A percentile compares a stretch with the other conserved stretches of the same genome.
phyloP scores from a whole-genome alignment of 1,139 yeast species.

The Pichia sp. region DNA sequence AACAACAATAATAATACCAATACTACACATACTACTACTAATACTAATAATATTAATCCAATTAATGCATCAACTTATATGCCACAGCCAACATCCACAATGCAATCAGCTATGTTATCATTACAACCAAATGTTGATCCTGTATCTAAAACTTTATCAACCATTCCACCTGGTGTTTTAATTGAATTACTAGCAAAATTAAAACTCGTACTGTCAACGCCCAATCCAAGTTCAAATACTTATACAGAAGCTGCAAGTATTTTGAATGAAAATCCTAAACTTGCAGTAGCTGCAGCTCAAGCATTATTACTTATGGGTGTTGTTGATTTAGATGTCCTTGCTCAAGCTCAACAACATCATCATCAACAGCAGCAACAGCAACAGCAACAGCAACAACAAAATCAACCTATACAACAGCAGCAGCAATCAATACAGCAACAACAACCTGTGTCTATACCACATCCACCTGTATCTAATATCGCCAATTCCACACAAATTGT shows the following conservation, averaged over 20 bases:
- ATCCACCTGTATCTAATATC: background rate
- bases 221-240: slow-evolving; percentile 34
- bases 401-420: slow-evolving; percentile 22
- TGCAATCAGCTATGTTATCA: slow-evolving; percentile 35
- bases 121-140: slow-evolving; percentile 36
- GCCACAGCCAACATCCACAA: slow-evolving; percentile 38
- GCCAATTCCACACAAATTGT: slow-evolving; percentile 14
- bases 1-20: slow-evolving; percentile 3
- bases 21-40: slow-evolving; percentile 1
- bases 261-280: slow-evolving; percentile 37
- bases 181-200: slow-evolving; percentile 61
- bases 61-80: slow-evolving; percentile 38
- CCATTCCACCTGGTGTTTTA: slow-evolving; percentile 62
- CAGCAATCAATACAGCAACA: slow-evolving; percentile 2
- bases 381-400: background rate
- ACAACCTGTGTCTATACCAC: background rate
- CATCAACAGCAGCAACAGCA: slow-evolving; percentile 3
- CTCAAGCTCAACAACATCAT: slow-evolving; percentile 32
- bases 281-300: slow-evolving; percentile 64
- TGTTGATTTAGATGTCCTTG: slow-evolving; percentile 57
- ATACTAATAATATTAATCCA: background rate
- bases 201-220: slow-evolving; percentile 45
- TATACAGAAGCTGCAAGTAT: slow-evolving; percentile 43
- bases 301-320: slow-evolving; percentile 73
- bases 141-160: slow-evolving; percentile 48